Evolutionary conservation across 768 basidiomycete genomes (phyloP), one percentile per base, ranked within the genome.

Genomic region (Floccularia luteovirens): DNA sequence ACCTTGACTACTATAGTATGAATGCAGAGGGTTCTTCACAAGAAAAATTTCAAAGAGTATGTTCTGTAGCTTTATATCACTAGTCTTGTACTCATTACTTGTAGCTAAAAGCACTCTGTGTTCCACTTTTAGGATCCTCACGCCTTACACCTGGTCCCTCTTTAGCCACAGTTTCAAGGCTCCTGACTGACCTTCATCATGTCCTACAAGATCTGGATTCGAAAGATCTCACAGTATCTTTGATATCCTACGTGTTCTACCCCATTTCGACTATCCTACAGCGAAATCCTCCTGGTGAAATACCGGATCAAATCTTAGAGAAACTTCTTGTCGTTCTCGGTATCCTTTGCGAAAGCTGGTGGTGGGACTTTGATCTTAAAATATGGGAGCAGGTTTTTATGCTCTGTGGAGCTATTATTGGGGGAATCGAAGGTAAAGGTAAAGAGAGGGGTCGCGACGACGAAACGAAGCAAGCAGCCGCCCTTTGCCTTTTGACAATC

Each of bases 351-450:
- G 70, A 78, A 14, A 63, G 68, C n/a, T 90, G 88, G 82, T 92
- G 90, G 88, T 88, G 86, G 85, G 65, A 67, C 14, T 81, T 82
- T 54, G 87, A 89, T 33, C 36, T 75, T 25, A 66, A 67, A 39
- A 59, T 78, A 20, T 93, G 91, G 91, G 81, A 85, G 52, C 90
- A 96, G 52, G 62, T 91, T 19, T 88, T 93, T 57, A 83, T 80
- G 67, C 64, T 90, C 12, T 82, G 70, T 46, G 74, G 75, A 24
- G 73, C 81, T 12, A 66, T 84, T 23, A 56, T 87, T 4, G 79
- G 79, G 14, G 73, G 76, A 11, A 62, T 83, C 6, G 82, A 79
- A 41, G 68, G 65, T 17, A 88, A 78, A 56, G 79, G 73, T n/a
- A 85, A 80, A 52, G 71, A 60, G 12, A 82, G 74, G 54, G 67